Evolutionary conservation across 2,329 filamentous ascomycete species (phyloP).

Genomic region (Mollisiaceae sp.): DNA sequence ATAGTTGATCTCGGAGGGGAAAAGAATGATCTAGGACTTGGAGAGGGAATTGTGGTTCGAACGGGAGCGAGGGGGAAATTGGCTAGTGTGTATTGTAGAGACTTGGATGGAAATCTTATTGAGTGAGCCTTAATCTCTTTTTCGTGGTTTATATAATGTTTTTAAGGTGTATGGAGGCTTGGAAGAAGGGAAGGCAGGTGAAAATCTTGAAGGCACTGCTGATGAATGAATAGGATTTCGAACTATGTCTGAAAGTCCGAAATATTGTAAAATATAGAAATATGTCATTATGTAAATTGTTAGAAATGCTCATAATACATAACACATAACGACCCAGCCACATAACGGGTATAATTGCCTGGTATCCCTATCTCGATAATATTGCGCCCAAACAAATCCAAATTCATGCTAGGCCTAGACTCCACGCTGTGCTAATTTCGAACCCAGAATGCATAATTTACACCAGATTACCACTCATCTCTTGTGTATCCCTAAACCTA

Average conservation of each 20-base stretch:
- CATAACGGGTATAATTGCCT: slow-evolving; percentile 27
- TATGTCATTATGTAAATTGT: slow-evolving; percentile 18
- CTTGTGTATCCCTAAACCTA: slow-evolving; percentile 24
- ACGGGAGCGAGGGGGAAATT: slow-evolving; percentile 61
- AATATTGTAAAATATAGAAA: slow-evolving; percentile 27
- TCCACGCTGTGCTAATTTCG: not conserved
- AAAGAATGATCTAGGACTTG: slow-evolving; percentile 45
- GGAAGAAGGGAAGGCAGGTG: not conserved
- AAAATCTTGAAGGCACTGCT: not conserved
- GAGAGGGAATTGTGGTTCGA: slow-evolving; percentile 52
- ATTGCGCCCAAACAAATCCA: not conserved
- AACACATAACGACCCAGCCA: slow-evolving; percentile 9
- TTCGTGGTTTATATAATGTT: slow-evolving; percentile 1
- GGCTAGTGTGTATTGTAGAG: slow-evolving; percentile 63
- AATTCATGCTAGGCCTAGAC: not conserved
- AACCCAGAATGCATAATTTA: too few relatives aligned
- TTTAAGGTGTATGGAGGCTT: not conserved
- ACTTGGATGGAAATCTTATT: slow-evolving; percentile 66
- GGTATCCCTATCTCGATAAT: not conserved
- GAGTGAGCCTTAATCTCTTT: slow-evolving; percentile 50
- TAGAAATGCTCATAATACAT: slow-evolving; percentile 15
- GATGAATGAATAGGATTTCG: slow-evolving; percentile 16
- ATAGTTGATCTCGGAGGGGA: slow-evolving; percentile 45
- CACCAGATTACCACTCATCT: slow-evolving; percentile 2
- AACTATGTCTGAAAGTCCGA: slow-evolving; percentile 18